phyloP scores from a whole-genome alignment of 2,329 filamentous ascomycete genomes.

The Penicillium hordei region DNA sequence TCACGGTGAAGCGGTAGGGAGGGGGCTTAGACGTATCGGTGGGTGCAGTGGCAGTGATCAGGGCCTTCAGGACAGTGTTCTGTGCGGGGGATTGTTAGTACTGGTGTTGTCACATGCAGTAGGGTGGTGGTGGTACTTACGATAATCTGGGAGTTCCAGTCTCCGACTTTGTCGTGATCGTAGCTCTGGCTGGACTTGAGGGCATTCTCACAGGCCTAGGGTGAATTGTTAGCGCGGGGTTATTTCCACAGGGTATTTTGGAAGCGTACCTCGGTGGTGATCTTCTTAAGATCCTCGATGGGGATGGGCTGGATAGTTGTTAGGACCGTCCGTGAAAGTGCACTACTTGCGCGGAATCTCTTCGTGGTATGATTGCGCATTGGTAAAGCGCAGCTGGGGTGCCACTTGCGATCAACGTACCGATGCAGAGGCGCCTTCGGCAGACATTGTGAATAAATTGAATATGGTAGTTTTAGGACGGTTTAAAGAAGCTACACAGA shows the following conservation, averaged over 20 bases:
- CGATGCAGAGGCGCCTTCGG: slow-evolving; percentile 29
- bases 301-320: slow-evolving; percentile 64
- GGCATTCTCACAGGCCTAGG: slow-evolving; percentile 76
- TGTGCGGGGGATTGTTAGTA: slow-evolving; percentile 14
- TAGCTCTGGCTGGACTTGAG: slow-evolving; percentile 75
- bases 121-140: slow-evolving; percentile 53
- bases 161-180: slow-evolving; percentile 78
- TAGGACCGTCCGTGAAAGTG: slow-evolving; percentile 9
- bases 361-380: slow-evolving; percentile 3
- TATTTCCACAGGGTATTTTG: background rate
- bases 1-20: slow-evolving; percentile 93
- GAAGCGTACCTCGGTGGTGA: slow-evolving; percentile 71
- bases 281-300: slow-evolving; percentile 75
- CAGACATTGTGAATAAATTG: slow-evolving; percentile 31
- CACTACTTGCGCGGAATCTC: background rate
- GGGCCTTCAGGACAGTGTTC: slow-evolving; percentile 43
- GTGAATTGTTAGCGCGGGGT: slow-evolving; percentile 13
- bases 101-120: background rate
- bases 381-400: background rate
- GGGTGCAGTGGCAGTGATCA: slow-evolving; percentile 45
- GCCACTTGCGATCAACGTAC: slow-evolving; percentile 23
- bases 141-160: slow-evolving; percentile 93
- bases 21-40: slow-evolving; percentile 40
- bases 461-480: background rate
- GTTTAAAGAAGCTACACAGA: background rate